A percentile compares a stretch with the other conserved stretches of the same genome.
Conservation (phyloP, 1,139 yeast species). For the Zygotorulaspora mrakii region DNA sequence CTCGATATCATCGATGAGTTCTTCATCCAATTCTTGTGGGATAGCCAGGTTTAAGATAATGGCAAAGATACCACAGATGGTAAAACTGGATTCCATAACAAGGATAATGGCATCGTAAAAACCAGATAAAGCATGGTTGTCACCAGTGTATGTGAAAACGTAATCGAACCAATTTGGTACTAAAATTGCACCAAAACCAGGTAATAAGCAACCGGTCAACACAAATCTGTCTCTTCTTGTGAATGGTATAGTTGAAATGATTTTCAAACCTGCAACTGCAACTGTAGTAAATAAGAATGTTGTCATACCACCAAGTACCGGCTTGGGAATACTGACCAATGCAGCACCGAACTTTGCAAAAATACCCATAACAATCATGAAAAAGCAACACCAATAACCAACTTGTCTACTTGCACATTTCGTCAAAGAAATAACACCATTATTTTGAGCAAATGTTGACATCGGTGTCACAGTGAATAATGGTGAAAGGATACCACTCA, state of each 20-base stretch:
- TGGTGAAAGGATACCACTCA: constrained; percentile 69
- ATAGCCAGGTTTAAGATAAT: constrained; percentile 64
- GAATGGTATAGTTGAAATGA: constrained; percentile 70
- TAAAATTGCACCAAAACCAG: constrained; percentile 75
- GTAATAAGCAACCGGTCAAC: constrained; percentile 67
- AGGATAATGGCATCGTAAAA: constrained; percentile 75
- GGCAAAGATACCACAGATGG: constrained; percentile 75
- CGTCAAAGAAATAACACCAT: constrained; percentile 87
- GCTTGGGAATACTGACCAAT: constrained; percentile 73
- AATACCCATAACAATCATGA: constrained; percentile 77
- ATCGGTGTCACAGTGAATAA: constrained; percentile 75
- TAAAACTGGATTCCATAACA: constrained; percentile 85
- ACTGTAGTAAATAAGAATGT: constrained; percentile 84
- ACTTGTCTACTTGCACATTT: constrained; percentile 83
- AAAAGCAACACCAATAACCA: constrained; percentile 87
- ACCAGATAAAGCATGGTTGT: constrained; percentile 59
- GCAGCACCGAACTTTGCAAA: constrained; percentile 90
- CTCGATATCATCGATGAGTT: constrained; percentile 30
- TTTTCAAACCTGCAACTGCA: constrained; percentile 82
- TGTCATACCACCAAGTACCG: constrained; percentile 92
- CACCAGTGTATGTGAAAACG: constrained; percentile 74
- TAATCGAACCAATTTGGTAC: constrained; percentile 71
- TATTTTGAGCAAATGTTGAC: constrained; percentile 89
- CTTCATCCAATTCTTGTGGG: constrained; percentile 68
- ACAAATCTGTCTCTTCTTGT: constrained; percentile 86